Base-by-base conservation (phyloP, 192 early-diverging fungal genomes). In the Umbelopsis sp. region DNA sequence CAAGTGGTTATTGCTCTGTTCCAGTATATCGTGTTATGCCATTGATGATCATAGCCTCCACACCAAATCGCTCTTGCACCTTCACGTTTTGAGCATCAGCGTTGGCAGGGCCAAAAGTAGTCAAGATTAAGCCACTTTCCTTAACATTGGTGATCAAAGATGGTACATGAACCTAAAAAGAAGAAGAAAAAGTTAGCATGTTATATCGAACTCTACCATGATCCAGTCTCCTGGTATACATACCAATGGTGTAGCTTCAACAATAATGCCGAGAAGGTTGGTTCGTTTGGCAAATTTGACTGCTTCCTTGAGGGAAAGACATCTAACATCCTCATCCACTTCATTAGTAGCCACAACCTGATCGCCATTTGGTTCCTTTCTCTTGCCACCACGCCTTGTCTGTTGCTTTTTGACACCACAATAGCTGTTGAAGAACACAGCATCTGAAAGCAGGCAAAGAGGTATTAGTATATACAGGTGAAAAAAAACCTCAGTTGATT, bases 251-350 rank as follows among this genome's bases (percentile, higher is more conserved):
- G 89, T 89, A 16, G 95, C 92, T 47, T 93, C 91, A 71, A 93
- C 97, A 66, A 99, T 89, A 21, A 99, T 77, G 11, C 98, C 98
- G 7, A 99, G 84, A 30, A 99, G 76, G 78, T 98, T 95, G 79
- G 92, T 95, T 51, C 86, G 84, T 68, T 94, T 94, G 0, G 95
- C 91, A 82, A 98, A 99, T 41, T 92, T 88, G 55, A 99, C 91
- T 0, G 97, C 93, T 72, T 97, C 95, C 69, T 98, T 99, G 70
- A 99, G 88, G 18, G 93, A 92, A 3, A 79, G 76, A 27, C 83
- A 82, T 21, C 81, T 69, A 37, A 76, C 78, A 22, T 85, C 84
- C 53, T 83, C 80, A 49, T 80, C 85, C 2, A 71, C 61, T 45
- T 81, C 77, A 44, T 74, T 79, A 21, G 64, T 48, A 20, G 11